Conservation (phyloP, 2,329 filamentous ascomycete species). For the Pseudodiploospora longispora region DNA sequence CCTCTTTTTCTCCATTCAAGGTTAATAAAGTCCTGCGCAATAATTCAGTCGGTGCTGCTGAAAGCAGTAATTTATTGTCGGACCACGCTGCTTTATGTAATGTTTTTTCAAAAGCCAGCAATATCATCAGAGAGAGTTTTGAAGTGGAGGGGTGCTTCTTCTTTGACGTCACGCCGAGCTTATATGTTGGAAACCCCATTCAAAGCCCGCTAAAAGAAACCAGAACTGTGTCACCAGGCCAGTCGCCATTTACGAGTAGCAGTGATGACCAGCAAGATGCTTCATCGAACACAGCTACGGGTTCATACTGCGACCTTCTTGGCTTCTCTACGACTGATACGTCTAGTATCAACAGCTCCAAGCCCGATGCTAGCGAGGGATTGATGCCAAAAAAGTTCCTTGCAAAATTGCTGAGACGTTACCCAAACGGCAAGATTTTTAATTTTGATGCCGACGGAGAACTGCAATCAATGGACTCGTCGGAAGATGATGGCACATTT, state of each 20-base stretch:
- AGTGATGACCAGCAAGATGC: slow-evolving; percentile 13
- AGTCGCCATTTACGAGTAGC: slow-evolving; percentile 12
- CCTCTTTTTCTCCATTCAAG: no score
- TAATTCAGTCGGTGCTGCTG: no score
- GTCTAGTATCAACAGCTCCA: slow-evolving; percentile 25
- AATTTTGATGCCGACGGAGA: slow-evolving; percentile 32
- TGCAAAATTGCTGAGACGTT: slow-evolving; percentile 30
- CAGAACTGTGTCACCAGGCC: slow-evolving; percentile 8
- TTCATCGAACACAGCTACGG: slow-evolving; percentile 1
- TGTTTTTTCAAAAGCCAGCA: slow-evolving; percentile 36
- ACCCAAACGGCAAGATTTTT: slow-evolving; percentile 39
- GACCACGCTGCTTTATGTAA: background rate
- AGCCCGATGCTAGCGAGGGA: slow-evolving; percentile 7
- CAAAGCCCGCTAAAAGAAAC: background rate
- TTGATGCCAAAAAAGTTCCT: slow-evolving; percentile 32
- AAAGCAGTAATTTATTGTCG: no score
- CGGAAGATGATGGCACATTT: slow-evolving; percentile 12
- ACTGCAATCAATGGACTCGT: slow-evolving; percentile 22
- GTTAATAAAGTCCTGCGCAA: no score
- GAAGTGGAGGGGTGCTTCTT: slow-evolving; percentile 30
- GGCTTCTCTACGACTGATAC: slow-evolving; percentile 28
- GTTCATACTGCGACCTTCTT: slow-evolving; percentile 23
- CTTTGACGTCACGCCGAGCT: slow-evolving; percentile 21
- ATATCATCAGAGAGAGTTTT: slow-evolving; percentile 33
- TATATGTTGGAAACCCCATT: no score